These are phyloP conservation scores for Centrapalus pauciflorus DNA, from an alignment of 129 eudicot genomes.

Conservation along the genomic window DNA sequence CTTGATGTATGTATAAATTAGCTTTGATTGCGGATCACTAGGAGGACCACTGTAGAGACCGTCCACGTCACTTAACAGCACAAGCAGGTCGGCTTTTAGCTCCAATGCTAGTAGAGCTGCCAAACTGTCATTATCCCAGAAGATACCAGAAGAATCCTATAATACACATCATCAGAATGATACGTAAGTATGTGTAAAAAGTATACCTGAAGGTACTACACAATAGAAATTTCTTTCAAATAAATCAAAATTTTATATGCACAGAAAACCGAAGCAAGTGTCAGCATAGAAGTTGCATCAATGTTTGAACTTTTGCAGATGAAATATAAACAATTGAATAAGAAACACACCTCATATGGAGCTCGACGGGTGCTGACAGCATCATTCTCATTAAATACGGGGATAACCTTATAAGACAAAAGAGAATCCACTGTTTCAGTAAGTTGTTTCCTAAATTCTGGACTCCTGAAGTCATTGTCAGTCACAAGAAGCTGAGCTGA, in stretches of 20 bases:
- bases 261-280: too few species aligned
- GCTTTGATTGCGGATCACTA: conserved; percentile 69
- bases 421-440: conserved; percentile 74
- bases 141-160: conserved; percentile 93
- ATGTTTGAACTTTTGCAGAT: too few species aligned
- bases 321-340: too few species aligned
- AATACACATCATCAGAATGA: conserved; percentile 6
- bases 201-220: conserved; percentile 62
- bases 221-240: not conserved
- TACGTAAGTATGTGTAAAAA: not conserved
- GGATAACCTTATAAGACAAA: conserved; percentile 63
- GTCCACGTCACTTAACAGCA: conserved; percentile 85
- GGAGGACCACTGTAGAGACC: conserved; percentile 99
- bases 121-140: conserved; percentile 98
- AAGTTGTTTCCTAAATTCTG: conserved; percentile 72
- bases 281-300: too few species aligned
- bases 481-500: conserved; percentile 92
- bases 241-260: not conserved
- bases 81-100: conserved; percentile 94
- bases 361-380: conserved; percentile 92
- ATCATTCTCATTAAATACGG: conserved; percentile 88
- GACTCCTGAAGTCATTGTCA: conserved; percentile 87
- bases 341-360: conserved; percentile 75
- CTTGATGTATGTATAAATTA: conserved; percentile 69
- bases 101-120: conserved; percentile 90